Base-by-base conservation (phyloP, 345 rosid species). In the Gossypium thurberi region DNA sequence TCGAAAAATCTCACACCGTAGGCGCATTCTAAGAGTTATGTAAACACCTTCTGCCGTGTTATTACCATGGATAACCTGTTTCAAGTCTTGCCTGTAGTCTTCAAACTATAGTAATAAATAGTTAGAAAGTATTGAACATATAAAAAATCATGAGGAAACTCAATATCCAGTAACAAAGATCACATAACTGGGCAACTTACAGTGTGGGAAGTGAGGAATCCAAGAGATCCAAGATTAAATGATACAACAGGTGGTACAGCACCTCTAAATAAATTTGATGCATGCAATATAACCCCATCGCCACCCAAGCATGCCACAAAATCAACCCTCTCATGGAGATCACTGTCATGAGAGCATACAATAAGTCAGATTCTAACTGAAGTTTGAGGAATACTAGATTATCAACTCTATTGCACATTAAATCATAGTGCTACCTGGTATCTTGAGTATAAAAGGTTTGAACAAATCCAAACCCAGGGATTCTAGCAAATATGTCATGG, bases 231-330 rank as follows among this genome's bases (percentile, higher is more conserved):
- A 48, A 94, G 96, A 79, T 92, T 94, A 73, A 94, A 94, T 55
- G 98, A 92, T 57, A 94, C 97, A 65, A 94, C 98, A 20, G 98
- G 98, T 46, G 98, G 98, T 74, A 94, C 90, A 12, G 98, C 90
- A 60, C 85, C 97, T 82, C 90, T 86, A 84, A 94, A 94, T 80
- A 94, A 82, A 81, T 94, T 94, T 75, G 98, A 94, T 69, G 92
- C 98, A 76, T 94, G 98, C 60, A 94, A 81, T 77, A 94, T 94
- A 71, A 94, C 98, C 56, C 98, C 98, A 78, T 94, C 98, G n/a
- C 98, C 98, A 21, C 98, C 98, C 86, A 94, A 82, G 84, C 98
- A 94, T 77, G 96, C 95, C 71, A 94, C 97, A 72, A 94, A 90
- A 86, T 94, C 98, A 81, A 94, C 92, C 86, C 97, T 87, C 89